phyloP scores from a whole-genome alignment of 2,329 filamentous ascomycete species.

The Scytalidium sp. region DNA sequence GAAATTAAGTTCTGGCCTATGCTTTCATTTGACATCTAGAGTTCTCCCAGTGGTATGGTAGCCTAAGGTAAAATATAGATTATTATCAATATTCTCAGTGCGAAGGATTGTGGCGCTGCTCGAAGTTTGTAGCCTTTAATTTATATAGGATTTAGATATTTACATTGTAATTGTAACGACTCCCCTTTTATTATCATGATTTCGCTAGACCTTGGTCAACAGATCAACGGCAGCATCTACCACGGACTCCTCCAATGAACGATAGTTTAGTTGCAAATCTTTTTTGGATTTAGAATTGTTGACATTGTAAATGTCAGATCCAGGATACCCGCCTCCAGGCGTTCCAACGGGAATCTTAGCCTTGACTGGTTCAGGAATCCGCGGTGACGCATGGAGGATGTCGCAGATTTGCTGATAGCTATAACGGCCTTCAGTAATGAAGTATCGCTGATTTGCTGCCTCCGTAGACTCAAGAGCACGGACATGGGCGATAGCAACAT shows the following conservation, averaged over 20 bases:
- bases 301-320: not conserved
- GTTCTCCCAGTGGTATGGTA: too few species aligned
- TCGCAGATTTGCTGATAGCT: conserved; percentile 54
- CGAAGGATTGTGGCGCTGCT: too few species aligned
- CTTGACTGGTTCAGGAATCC: conserved; percentile 47
- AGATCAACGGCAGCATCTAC: not conserved
- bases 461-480: conserved; percentile 50
- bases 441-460: conserved; percentile 58
- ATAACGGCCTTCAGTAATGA: conserved; percentile 55
- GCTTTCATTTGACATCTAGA: too few species aligned
- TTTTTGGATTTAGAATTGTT: conserved; percentile 4
- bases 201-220: too few species aligned
- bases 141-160: too few species aligned
- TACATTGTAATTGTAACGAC: too few species aligned
- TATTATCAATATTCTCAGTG: too few species aligned
- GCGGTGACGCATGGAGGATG: conserved; percentile 25
- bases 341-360: conserved; percentile 37
- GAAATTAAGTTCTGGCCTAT: too few species aligned
- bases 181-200: too few species aligned
- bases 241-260: not conserved
- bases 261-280: conserved; percentile 5
- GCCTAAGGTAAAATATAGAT: too few species aligned
- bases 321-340: not conserved
- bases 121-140: too few species aligned
- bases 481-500: conserved; percentile 60